phyloP scores from a whole-genome alignment of 345 rosid species.

The Noccaea caerulescens region DNA sequence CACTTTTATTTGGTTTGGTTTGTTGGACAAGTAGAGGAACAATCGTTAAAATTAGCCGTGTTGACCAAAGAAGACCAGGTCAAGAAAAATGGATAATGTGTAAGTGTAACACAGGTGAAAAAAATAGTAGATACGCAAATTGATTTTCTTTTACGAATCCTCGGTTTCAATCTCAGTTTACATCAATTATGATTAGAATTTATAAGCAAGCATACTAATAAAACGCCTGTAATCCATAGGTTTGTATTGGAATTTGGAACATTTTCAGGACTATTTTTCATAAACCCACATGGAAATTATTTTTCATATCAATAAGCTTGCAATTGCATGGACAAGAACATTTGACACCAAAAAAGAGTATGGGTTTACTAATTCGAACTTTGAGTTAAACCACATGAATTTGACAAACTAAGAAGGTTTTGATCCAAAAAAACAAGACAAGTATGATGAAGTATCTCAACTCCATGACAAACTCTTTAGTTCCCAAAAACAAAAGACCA shows the following conservation, averaged over 20 bases:
- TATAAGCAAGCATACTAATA: too few relatives aligned
- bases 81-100: background rate
- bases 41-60: background rate
- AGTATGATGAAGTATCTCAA: conserved; percentile 1
- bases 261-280: too few relatives aligned
- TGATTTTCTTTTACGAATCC: background rate
- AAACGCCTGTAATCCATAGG: too few relatives aligned
- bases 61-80: background rate
- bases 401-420: conserved; percentile 18
- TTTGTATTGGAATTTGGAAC: too few relatives aligned
- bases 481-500: conserved; percentile 23
- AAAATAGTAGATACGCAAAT: too few relatives aligned
- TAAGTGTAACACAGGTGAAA: too few relatives aligned
- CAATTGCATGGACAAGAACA: background rate
- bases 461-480: conserved; percentile 28
- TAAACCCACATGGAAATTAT: background rate
- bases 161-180: background rate
- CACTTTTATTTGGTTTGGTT: background rate
- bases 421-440: conserved; percentile 18
- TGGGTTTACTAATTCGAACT: conserved; percentile 14
- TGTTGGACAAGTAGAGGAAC: background rate
- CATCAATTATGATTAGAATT: too few relatives aligned
- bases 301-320: background rate
- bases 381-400: conserved; percentile 7
- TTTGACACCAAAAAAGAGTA: background rate